These are phyloP conservation scores for Claviceps pusilla DNA, from an alignment of 2,329 filamentous ascomycete genomes.

Conservation along the genomic window DNA sequence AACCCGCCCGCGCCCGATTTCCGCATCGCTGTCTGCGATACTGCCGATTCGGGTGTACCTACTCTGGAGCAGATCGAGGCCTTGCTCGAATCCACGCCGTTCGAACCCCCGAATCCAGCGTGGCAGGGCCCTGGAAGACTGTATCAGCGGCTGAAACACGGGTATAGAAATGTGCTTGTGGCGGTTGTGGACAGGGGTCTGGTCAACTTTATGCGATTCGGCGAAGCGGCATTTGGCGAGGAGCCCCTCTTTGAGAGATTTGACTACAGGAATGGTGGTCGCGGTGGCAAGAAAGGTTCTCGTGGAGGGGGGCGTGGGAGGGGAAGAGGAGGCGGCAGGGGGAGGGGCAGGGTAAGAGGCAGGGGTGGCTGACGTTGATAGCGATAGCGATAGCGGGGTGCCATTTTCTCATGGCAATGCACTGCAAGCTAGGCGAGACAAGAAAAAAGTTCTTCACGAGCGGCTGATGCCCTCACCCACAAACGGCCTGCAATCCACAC, in stretches of 20 bases:
- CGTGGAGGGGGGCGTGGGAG: constrained; percentile 14
- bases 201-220: constrained; percentile 71
- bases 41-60: constrained; percentile 55
- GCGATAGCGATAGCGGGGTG: no score
- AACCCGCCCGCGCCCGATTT: constrained; percentile 68
- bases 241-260: constrained; percentile 56
- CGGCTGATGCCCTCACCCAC: no score
- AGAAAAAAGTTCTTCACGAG: no score
- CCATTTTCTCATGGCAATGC: neutral
- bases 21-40: constrained; percentile 67
- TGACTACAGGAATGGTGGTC: constrained; percentile 27
- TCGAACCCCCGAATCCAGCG: constrained; percentile 38
- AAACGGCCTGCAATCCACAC: no score
- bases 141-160: constrained; percentile 71
- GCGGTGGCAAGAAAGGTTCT: constrained; percentile 20
- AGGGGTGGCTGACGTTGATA: constrained; percentile 4
- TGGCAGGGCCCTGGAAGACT: constrained; percentile 33
- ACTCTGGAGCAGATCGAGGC: constrained; percentile 55
- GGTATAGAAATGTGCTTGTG: constrained; percentile 67
- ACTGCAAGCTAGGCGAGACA: neutral
- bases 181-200: constrained; percentile 83
- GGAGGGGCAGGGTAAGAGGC: constrained; percentile 6
- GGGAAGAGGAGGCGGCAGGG: constrained; percentile 9
- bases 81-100: constrained; percentile 60
- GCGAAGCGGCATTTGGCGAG: constrained; percentile 63